Evolutionary conservation across 106 monocot species (phyloP).

Genomic region (Triglochin maritima): DNA sequence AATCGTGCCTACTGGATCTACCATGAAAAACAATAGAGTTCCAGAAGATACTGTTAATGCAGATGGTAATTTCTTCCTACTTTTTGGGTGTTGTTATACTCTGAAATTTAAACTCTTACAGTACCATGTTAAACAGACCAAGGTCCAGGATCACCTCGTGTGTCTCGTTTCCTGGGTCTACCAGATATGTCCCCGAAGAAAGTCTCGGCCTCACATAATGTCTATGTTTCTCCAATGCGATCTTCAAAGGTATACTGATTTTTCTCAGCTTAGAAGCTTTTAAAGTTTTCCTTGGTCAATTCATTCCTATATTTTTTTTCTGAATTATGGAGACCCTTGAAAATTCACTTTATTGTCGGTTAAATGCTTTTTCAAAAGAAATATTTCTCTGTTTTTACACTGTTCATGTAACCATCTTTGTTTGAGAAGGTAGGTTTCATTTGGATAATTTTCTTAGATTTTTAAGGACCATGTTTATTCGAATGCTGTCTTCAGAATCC

Average conservation of each 20-base stretch:
- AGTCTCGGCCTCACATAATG: constrained; percentile 86
- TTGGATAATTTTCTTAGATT: too few species aligned
- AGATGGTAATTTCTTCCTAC: constrained; percentile 34
- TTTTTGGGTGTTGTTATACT: too few species aligned
- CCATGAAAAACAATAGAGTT: constrained; percentile 24
- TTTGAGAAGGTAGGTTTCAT: too few species aligned
- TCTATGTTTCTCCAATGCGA: constrained; percentile 86
- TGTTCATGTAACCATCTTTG: too few species aligned
- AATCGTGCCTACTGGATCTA: constrained; percentile 29
- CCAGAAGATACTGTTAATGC: constrained; percentile 39
- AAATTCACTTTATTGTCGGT: too few species aligned
- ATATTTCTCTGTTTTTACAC: too few species aligned
- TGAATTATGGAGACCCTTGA: not conserved
- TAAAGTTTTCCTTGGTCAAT: not conserved
- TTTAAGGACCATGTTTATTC: too few species aligned
- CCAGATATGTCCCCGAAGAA: constrained; percentile 99
- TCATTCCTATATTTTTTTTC: not conserved
- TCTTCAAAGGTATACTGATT: constrained; percentile 50
- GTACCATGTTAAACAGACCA: constrained; percentile 28
- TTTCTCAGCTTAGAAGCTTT: not conserved
- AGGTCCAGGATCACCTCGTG: constrained; percentile 69
- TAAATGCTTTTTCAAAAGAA: too few species aligned
- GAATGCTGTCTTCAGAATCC: too few species aligned
- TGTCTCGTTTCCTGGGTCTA: constrained; percentile 73
- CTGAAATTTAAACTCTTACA: too few species aligned